Base-by-base conservation (phyloP, 805 yeast genomes). In the Metschnikowia kofuensis region DNA sequence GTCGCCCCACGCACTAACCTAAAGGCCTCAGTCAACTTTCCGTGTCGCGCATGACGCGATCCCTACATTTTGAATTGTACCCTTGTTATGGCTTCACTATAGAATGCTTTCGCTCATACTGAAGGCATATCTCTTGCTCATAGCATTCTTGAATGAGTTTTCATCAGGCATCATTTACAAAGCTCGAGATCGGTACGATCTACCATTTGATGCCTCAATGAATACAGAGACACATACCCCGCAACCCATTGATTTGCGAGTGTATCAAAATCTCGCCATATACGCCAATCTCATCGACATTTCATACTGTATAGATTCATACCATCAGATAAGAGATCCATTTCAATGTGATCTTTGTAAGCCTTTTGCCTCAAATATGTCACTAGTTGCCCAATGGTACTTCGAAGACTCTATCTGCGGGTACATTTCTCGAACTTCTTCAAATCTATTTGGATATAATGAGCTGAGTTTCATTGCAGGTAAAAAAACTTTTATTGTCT, bases 281-380 rank as follows among this genome's bases (percentile, higher is more conserved):
- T 69, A 67, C 45, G 74, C 78, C 5, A 75, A 72, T 51, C 60
- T 75, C 31, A 64, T 71, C 27, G 78, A 75, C 50, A 73, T 74
- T 11, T 60, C 78, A 6, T 74, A 74, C 51, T 75, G 79, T 51
- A 63, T 75, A 8, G 66, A 70, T 4, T 49, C 59, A 1, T 49
- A 62, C 7, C 57, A 59, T 14, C 57, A 57, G 4, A 64, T 74
- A n/a, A 56, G 59, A 4, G 54, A 56, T 36, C 78, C 78, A 0
- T 74, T 75, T 55, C 49, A 60, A 27, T 75, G 79, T 52, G 68
- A 65, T 26, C 58, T 69, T 50, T 65, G 65, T 16, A 48, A 49
- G 11, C 49, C 61, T 40, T 69, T 72, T 48, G 32, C 50, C 10
- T 74, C 74, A 2, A 66, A 74, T 46, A 54, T 70, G 48, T 60